These are phyloP conservation scores for Amylostereum areolatum DNA, from an alignment of 1,284 basidiomycete species.

Conservation along the genomic window DNA sequence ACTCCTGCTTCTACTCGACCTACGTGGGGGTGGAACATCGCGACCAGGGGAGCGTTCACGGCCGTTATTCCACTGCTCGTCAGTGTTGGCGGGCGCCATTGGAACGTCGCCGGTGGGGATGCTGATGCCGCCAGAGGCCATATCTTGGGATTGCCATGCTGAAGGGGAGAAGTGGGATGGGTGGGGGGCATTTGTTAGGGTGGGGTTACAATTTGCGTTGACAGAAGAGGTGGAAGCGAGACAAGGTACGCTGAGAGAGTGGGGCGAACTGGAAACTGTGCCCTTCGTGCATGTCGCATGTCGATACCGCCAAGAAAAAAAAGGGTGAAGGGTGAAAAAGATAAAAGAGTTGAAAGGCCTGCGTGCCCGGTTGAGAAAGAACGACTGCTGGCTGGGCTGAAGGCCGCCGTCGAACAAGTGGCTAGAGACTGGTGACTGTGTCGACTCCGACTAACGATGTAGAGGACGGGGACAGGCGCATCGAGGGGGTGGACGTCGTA, in stretches of 20 bases:
- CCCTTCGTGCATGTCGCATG: too few species aligned
- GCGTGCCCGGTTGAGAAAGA: slow-evolving; percentile 3
- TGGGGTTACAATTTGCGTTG: slow-evolving; percentile 3
- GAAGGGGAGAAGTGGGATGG: slow-evolving; percentile 16
- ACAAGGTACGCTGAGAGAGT: too few species aligned
- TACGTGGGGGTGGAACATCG: slow-evolving; percentile 44
- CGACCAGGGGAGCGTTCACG: slow-evolving; percentile 44
- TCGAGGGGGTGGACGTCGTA: slow-evolving; percentile 17
- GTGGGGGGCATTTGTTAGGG: slow-evolving; percentile 5
- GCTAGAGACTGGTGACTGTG: slow-evolving; percentile 9
- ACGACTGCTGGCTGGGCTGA: slow-evolving; percentile 6
- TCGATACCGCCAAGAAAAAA: not conserved
- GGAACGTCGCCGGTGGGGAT: slow-evolving; percentile 56
- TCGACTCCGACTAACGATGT: slow-evolving; percentile 9
- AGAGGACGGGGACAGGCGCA: slow-evolving; percentile 2
- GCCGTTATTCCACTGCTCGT: slow-evolving; percentile 37
- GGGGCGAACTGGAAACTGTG: too few species aligned
- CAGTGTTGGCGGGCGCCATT: slow-evolving; percentile 34
- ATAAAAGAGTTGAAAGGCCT: slow-evolving; percentile 11
- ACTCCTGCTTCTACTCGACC: slow-evolving; percentile 69
- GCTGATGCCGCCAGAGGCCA: slow-evolving; percentile 55
- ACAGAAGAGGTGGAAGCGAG: slow-evolving; percentile 4
- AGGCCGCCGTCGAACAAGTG: slow-evolving; percentile 10
- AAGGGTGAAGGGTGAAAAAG: slow-evolving; percentile 16
- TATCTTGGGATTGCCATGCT: slow-evolving; percentile 80